These are phyloP conservation scores for Candida khao-thaluensis DNA, from an alignment of 805 yeast genomes.

Conservation along the genomic window DNA sequence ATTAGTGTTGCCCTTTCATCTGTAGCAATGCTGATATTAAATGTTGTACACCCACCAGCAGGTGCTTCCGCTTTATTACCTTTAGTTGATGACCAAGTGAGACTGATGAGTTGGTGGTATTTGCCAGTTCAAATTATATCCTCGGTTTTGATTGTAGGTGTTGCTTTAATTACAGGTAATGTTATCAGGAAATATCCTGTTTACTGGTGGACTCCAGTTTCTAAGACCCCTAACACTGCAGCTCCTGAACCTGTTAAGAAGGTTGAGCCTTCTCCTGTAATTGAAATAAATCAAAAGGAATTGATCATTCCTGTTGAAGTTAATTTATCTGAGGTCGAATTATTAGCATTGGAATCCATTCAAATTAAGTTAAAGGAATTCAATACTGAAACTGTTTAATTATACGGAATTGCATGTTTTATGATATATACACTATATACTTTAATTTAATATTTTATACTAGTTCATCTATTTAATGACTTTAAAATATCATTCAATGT, in stretches of 20 bases:
- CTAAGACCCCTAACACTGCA: conserved; percentile 1
- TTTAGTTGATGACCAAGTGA: conserved; percentile 42
- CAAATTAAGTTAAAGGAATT: conserved; percentile 15
- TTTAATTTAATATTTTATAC: too few relatives aligned
- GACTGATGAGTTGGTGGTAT: conserved; percentile 64
- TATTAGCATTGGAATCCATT: conserved; percentile 27
- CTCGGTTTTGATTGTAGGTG: conserved; percentile 45
- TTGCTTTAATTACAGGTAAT: conserved; percentile 56
- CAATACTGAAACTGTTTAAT: background rate
- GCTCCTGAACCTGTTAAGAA: background rate
- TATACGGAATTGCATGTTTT: too few relatives aligned
- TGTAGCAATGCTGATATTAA: conserved; percentile 50
- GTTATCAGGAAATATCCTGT: conserved; percentile 52
- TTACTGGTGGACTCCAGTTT: conserved; percentile 57
- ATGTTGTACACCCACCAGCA: conserved; percentile 69
- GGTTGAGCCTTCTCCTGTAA: background rate
- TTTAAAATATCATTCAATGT: conserved; percentile 31
- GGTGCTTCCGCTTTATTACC: conserved; percentile 70
- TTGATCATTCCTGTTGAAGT: conserved; percentile 23
- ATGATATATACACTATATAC: too few relatives aligned
- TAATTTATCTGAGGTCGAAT: conserved; percentile 24
- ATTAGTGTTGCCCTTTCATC: conserved; percentile 55
- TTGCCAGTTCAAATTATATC: conserved; percentile 54
- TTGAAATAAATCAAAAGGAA: conserved; percentile 4
- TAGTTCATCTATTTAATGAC: background rate